Conservation (phyloP, 345 rosid genomes). For the Ailanthus altissimus region DNA sequence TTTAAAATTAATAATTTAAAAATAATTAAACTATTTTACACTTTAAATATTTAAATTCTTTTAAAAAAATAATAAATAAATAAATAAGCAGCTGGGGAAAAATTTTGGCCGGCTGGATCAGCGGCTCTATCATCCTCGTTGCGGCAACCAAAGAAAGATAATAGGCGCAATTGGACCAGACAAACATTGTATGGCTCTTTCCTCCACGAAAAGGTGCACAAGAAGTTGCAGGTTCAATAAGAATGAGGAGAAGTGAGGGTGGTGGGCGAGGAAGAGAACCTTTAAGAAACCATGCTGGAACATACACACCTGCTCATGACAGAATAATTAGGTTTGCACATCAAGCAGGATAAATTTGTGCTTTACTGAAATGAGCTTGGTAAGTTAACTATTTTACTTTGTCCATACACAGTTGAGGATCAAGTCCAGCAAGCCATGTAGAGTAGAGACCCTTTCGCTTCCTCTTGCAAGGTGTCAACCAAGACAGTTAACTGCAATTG, state of each 20-base stretch:
- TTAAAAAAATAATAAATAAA: too few relatives aligned
- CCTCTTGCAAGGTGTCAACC: conserved; percentile 89
- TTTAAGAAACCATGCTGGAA: conserved; percentile 82
- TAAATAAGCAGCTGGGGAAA: too few relatives aligned
- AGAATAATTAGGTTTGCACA: conserved; percentile 11
- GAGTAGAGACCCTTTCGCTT: conserved; percentile 81
- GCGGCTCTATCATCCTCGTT: conserved; percentile 81
- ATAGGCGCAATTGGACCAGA: conserved; percentile 56
- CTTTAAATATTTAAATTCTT: too few relatives aligned
- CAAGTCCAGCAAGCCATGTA: conserved; percentile 75
- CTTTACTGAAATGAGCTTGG: not conserved
- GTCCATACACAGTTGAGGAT: conserved; percentile 61
- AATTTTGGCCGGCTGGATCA: too few relatives aligned
- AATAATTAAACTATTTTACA: too few relatives aligned
- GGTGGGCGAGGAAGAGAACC: conserved; percentile 81
- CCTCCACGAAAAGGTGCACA: conserved; percentile 94
- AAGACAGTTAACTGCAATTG: conserved; percentile 90
- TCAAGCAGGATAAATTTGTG: not conserved
- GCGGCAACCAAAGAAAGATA: conserved; percentile 84
- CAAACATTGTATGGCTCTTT: conserved; percentile 60
- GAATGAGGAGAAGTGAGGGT: conserved; percentile 69
- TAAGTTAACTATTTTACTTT: conserved; percentile 9
- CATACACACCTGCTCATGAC: conserved; percentile 43
- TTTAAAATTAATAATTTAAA: too few relatives aligned
- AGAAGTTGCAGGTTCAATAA: conserved; percentile 92